These are phyloP conservation scores for Xylaria sp. DNA, from an alignment of 2,329 filamentous ascomycete species.

Conservation along the genomic window DNA sequence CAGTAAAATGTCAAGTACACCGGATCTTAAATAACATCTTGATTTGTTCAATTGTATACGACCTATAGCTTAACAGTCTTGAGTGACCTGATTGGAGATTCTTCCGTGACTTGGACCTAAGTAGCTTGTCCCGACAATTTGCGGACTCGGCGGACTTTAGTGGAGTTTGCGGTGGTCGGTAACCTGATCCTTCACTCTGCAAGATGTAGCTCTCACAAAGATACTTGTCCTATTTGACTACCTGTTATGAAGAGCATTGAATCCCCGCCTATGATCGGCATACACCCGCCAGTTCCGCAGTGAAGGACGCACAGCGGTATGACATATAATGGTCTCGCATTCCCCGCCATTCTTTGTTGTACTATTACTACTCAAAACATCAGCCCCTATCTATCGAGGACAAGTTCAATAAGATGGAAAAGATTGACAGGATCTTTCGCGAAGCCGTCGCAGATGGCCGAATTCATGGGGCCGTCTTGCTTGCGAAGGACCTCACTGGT, in stretches of 20 bases:
- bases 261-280: neutral
- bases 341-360: neutral
- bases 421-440: slow-evolving; percentile 31
- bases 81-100: neutral
- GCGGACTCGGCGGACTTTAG: slow-evolving; percentile 15
- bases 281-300: neutral
- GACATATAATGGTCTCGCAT: slow-evolving; percentile 11
- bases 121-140: slow-evolving; percentile 1
- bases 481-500: slow-evolving; percentile 38
- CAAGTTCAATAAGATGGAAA: slow-evolving; percentile 26
- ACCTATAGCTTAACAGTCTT: neutral
- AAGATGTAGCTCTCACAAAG: neutral
- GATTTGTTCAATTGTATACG: neutral
- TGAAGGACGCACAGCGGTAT: neutral
- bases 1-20: neutral
- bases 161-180: slow-evolving; percentile 17
- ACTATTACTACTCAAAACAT: neutral
- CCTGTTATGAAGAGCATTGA: neutral
- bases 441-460: slow-evolving; percentile 37
- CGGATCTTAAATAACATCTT: neutral
- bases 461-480: slow-evolving; percentile 36
- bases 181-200: neutral
- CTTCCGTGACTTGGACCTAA: too few species aligned
- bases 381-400: neutral
- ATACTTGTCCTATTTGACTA: neutral